Evolutionary conservation across 1,284 basidiomycete species (phyloP).

Genomic region (Gymnopus androsaceus): DNA sequence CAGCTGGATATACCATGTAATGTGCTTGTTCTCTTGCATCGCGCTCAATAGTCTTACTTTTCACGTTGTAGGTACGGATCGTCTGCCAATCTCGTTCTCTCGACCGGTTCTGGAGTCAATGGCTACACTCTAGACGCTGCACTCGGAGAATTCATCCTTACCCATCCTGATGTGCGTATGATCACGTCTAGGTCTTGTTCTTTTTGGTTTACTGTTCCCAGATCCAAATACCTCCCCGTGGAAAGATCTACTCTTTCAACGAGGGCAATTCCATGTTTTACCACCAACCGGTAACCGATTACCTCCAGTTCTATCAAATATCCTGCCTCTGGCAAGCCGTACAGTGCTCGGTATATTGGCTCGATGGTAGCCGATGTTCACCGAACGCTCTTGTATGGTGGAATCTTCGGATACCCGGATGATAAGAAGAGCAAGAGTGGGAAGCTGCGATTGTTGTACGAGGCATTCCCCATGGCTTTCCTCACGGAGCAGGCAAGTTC

Average conservation of each 20-base stretch:
- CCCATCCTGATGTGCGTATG: constrained; percentile 84
- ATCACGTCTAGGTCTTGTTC: constrained; percentile 4
- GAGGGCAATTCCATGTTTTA: constrained; percentile 98
- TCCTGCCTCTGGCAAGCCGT: constrained; percentile 79
- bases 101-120: constrained; percentile 95
- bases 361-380: constrained; percentile 99
- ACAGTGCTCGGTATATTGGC: constrained; percentile 95
- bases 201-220: constrained; percentile 30
- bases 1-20: constrained; percentile 96
- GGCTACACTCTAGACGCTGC: constrained; percentile 97
- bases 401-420: constrained; percentile 97
- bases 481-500: constrained; percentile 84
- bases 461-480: constrained; percentile 99
- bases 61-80: constrained; percentile 87
- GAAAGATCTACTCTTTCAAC: constrained; percentile 99
- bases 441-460: constrained; percentile 94
- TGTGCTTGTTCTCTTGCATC: constrained; percentile 27
- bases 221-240: constrained; percentile 92
- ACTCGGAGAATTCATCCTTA: constrained; percentile 98
- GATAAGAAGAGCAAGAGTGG: constrained; percentile 98
- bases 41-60: constrained; percentile 19
- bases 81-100: constrained; percentile 95
- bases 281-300: constrained; percentile 82
- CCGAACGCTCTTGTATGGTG: constrained; percentile 94
- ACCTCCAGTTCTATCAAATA: constrained; percentile 96